These are phyloP conservation scores for Angophora floribunda DNA, from an alignment of 345 rosid species.

Conservation along the genomic window DNA sequence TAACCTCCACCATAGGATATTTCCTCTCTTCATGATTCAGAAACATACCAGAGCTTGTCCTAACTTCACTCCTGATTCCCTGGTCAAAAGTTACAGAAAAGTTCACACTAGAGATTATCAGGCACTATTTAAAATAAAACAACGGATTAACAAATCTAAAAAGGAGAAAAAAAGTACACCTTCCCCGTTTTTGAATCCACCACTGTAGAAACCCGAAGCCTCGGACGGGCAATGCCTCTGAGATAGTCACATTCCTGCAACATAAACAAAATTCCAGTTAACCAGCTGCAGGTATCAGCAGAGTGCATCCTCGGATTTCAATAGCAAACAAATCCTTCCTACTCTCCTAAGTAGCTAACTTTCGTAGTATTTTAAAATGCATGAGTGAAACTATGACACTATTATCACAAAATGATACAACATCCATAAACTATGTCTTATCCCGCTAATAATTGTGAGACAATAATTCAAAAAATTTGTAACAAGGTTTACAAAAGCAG, in stretches of 20 bases:
- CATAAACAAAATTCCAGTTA: not conserved
- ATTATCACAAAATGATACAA: not conserved
- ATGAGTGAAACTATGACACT: not conserved
- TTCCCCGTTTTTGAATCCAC: conserved; percentile 89
- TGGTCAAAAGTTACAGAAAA: conserved; percentile 1
- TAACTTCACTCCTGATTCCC: conserved; percentile 89
- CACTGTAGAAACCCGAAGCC: conserved; percentile 75
- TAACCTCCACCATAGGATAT: conserved; percentile 79
- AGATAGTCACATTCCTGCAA: conserved; percentile 95
- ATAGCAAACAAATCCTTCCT: not conserved
- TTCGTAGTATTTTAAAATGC: not conserved
- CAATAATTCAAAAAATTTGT: not conserved
- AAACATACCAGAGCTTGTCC: conserved; percentile 99
- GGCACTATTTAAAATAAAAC: not conserved
- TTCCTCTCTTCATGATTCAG: conserved; percentile 53
- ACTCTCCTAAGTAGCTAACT: not conserved
- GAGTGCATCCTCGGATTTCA: not conserved
- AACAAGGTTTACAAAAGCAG: not conserved
- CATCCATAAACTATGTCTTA: not conserved
- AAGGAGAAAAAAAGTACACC: conserved; percentile 20
- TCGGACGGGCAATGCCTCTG: conserved; percentile 67
- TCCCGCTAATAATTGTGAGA: not conserved
- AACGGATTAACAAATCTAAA: not conserved
- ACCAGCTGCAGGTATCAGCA: not conserved
- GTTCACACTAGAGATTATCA: not conserved